These are phyloP conservation scores for Leccinum griseonigrum DNA, from an alignment of 1,284 basidiomycete species.

Conservation along the genomic window DNA sequence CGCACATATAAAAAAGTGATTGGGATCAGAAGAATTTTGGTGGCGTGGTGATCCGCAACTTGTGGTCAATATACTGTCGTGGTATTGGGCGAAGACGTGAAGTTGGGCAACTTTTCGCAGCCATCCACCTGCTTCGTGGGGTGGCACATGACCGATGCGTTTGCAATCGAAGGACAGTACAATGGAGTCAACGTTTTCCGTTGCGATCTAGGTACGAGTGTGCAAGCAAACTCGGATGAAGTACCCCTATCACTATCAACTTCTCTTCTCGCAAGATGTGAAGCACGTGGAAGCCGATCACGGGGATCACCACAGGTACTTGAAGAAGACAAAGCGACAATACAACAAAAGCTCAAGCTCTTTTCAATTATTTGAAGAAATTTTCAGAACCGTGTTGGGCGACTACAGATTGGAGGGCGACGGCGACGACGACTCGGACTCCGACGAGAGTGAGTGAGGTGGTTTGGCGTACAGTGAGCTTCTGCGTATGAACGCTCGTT, in stretches of 20 bases:
- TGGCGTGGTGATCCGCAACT: no score
- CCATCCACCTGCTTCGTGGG: slow-evolving; percentile 3
- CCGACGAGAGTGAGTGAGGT: neutral
- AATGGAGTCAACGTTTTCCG: slow-evolving; percentile 8
- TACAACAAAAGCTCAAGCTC: neutral
- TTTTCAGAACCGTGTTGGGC: neutral
- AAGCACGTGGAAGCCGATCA: neutral
- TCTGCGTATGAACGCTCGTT: neutral
- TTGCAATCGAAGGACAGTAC: slow-evolving; percentile 1
- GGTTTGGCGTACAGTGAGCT: neutral
- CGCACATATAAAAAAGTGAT: neutral
- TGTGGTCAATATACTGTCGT: slow-evolving; percentile 2
- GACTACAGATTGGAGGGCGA: neutral
- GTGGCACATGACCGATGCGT: slow-evolving; percentile 8
- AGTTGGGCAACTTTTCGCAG: neutral
- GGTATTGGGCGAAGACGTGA: neutral
- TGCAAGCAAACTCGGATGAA: slow-evolving; percentile 1
- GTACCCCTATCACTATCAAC: neutral
- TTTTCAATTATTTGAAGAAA: neutral
- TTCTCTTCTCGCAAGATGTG: neutral
- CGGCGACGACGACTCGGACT: neutral
- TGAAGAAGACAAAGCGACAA: neutral
- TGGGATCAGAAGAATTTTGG: neutral
- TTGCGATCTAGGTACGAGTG: neutral
- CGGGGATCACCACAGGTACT: neutral